Percentiles rank a stretch among this genome's conserved stretches.
These are phyloP conservation scores for Penstemon newberryi DNA, from an alignment of 257 asterid genomes.

Conservation along the genomic window DNA sequence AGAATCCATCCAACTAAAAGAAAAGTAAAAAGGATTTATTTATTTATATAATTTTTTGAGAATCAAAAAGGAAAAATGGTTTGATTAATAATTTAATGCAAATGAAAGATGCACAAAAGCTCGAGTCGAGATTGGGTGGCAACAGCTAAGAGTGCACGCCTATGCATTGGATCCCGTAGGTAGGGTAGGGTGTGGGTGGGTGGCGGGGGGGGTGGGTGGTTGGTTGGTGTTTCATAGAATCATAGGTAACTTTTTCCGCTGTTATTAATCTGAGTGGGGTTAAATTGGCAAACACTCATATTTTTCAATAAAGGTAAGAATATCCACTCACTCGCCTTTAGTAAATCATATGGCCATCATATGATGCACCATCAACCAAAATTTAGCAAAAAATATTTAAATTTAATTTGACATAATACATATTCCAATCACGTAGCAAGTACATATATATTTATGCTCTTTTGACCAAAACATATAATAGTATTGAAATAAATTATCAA, in stretches of 20 bases:
- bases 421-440: too few species aligned
- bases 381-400: too few species aligned
- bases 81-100: background rate
- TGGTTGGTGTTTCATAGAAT: too few species aligned
- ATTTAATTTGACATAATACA: too few species aligned
- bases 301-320: background rate
- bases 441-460: too few species aligned
- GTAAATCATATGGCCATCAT: conserved; percentile 26
- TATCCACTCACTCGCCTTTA: background rate
- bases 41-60: too few species aligned
- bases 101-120: background rate
- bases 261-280: conserved; percentile 18
- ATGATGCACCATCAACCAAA: too few species aligned
- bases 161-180: conserved; percentile 33
- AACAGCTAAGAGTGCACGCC: conserved; percentile 32
- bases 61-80: background rate
- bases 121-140: conserved; percentile 6
- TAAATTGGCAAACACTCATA: background rate
- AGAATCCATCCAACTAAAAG: too few species aligned
- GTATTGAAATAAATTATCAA: too few species aligned
- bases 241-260: conserved; percentile 18
- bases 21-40: too few species aligned
- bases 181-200: too few species aligned
- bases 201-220: background rate
- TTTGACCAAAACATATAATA: too few species aligned